Base-by-base conservation (phyloP, 2,329 filamentous ascomycete genomes). In the Cercospora sp. region DNA sequence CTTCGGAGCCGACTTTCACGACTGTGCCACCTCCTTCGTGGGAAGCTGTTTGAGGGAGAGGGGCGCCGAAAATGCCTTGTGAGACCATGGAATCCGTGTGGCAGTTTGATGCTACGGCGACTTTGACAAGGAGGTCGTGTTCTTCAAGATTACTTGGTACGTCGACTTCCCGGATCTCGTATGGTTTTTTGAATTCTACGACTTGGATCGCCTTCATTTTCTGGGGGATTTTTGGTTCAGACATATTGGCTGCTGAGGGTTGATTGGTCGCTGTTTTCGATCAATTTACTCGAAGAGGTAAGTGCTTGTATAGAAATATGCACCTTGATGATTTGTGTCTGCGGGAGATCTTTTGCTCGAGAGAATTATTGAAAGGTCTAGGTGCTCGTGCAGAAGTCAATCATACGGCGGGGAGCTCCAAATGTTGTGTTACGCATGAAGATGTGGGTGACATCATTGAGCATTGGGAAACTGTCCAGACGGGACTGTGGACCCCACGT, bases 81-180 rank as follows among this genome's bases (percentile, higher is more conserved):
- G 74, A 72, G 3, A 88, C 85, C 84, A 89, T 87, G 69, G 77
- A 77, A 78, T 89, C 87, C 0, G 88, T 89, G 79, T 90, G 87
- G 79, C 87, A 89, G 74, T 88, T 83, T 1, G 85, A 87, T 9
- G 85, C 87, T 16, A 86, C 86, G 65, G 85, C 86, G 62, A 88
- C 80, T 75, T 87, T 87, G 73, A 89, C 81, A 40, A 89, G 82
- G n/a, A 90, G 79, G 70, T 89, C 87, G 70, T 85, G 73, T 0
- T 83, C 81, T 4, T 78, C 76, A 16, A 88, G 82, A 18, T 73
- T 59, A 16, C 76, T 59, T 6, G 86, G 86, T 0, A 85, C 81
- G 12, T 82, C 80, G 34, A 88, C 76, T 16, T 80, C 77, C 72
- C 82, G 81, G 67, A 89, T 79, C 61, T 82, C 74, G 77, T 89